A percentile compares a stretch with the other conserved stretches of the same genome.
Conservation (phyloP, 257 asterid genomes). For the Petunia secreta region DNA sequence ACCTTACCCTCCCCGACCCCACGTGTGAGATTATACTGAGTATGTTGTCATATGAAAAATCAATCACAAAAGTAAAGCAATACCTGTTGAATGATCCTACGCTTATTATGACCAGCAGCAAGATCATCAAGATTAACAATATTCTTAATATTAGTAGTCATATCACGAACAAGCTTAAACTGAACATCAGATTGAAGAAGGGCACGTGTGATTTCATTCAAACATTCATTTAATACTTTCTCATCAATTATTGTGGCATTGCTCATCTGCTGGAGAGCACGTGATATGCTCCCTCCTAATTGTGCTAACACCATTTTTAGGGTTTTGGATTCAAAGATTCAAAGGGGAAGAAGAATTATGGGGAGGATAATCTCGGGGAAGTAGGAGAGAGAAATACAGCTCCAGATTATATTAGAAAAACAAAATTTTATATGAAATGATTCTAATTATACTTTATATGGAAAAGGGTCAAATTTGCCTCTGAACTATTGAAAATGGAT, state of each 20-base stretch:
- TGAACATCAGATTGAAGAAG: constrained; percentile 87
- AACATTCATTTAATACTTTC: constrained; percentile 80
- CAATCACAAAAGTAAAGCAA: background rate
- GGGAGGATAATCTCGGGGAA: too few relatives aligned
- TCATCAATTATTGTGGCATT: constrained; percentile 90
- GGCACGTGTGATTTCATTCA: constrained; percentile 84
- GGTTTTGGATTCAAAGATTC: too few relatives aligned
- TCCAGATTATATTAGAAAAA: too few relatives aligned
- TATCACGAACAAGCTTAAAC: constrained; percentile 76
- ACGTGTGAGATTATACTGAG: too few relatives aligned
- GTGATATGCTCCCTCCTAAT: constrained; percentile 81
- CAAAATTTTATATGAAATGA: too few relatives aligned
- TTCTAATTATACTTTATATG: too few relatives aligned
- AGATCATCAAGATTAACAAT: constrained; percentile 88
- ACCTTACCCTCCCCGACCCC: too few relatives aligned
- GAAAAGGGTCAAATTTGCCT: too few relatives aligned
- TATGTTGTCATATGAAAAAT: too few relatives aligned
- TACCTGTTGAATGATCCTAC: constrained; percentile 80
- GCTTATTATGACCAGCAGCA: constrained; percentile 92
- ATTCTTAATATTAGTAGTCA: constrained; percentile 77
- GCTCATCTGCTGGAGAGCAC: constrained; percentile 97
- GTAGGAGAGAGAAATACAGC: too few relatives aligned
- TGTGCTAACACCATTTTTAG: constrained; percentile 82
- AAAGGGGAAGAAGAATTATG: too few relatives aligned
- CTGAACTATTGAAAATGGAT: too few relatives aligned